These are phyloP conservation scores for Tubosaeta sp. DNA, from an alignment of 768 basidiomycete genomes.

Conservation along the genomic window DNA sequence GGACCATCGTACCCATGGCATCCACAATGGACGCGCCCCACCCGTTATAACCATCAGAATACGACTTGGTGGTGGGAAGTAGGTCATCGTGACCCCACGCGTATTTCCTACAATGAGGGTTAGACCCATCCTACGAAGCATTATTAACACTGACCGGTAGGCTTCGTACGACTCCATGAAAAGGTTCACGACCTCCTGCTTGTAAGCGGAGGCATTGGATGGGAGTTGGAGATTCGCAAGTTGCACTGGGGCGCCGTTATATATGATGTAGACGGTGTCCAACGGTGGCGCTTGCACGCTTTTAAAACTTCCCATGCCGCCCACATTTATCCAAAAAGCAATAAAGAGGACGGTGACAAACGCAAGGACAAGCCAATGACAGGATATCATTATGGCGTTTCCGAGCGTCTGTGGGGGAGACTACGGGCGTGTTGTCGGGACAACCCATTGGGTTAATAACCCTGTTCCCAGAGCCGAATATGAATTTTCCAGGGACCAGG, in stretches of 20 bases:
- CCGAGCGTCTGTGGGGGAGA: neutral
- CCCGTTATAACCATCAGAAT: constrained; percentile 32
- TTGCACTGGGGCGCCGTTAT: constrained; percentile 39
- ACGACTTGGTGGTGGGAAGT: constrained; percentile 42
- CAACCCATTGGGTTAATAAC: too few relatives aligned
- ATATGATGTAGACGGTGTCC: too few relatives aligned
- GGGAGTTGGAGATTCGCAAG: constrained; percentile 41
- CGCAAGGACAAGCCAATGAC: constrained; percentile 13
- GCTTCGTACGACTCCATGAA: constrained; percentile 51
- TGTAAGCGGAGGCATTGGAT: constrained; percentile 30
- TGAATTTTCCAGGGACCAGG: too few relatives aligned
- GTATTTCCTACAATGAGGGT: constrained; percentile 35
- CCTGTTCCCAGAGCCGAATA: too few relatives aligned
- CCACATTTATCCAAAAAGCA: neutral
- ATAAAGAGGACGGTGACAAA: constrained; percentile 8
- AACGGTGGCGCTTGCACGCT: too few relatives aligned
- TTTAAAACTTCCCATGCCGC: too few relatives aligned
- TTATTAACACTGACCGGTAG: constrained; percentile 43
- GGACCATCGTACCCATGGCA: constrained; percentile 57
- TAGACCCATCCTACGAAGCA: constrained; percentile 7
- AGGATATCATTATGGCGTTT: neutral
- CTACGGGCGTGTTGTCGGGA: too few relatives aligned
- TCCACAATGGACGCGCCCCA: constrained; percentile 66
- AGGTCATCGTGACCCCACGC: constrained; percentile 64
- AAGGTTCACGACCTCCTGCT: constrained; percentile 42